Conservation (phyloP, 306 rosid genomes). For the Gastrolobium villosum region DNA sequence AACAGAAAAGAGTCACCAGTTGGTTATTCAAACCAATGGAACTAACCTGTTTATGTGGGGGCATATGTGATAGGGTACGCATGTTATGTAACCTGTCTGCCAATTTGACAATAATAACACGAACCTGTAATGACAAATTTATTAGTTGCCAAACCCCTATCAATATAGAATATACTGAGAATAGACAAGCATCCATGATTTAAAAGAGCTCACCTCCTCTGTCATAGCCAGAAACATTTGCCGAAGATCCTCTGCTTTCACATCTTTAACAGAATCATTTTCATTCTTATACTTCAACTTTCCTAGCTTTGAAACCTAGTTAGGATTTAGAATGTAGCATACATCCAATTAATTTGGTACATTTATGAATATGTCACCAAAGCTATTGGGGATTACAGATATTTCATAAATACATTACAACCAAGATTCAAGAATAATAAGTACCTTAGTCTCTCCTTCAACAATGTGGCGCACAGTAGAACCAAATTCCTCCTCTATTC, state of each 20-base stretch:
- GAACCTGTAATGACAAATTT: slow-evolving; percentile 73
- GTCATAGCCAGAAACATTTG: slow-evolving; percentile 99
- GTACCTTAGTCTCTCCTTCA: slow-evolving; percentile 99
- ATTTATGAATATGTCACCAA: slow-evolving; percentile 29
- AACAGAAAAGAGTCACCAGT: slow-evolving; percentile 21
- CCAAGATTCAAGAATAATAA: slow-evolving; percentile 39
- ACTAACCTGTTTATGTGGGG: slow-evolving; percentile 95
- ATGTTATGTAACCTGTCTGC: slow-evolving; percentile 97
- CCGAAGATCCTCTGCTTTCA: slow-evolving; percentile 95
- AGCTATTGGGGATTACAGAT: neutral
- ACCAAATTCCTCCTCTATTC: slow-evolving; percentile 96
- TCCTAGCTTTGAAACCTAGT: slow-evolving; percentile 94
- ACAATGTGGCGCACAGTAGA: slow-evolving; percentile 90
- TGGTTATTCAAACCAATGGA: slow-evolving; percentile 44
- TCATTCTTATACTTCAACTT: slow-evolving; percentile 90
- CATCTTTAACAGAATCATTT: slow-evolving; percentile 86
- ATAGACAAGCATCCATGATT: slow-evolving; percentile 40
- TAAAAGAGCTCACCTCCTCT: slow-evolving; percentile 77
- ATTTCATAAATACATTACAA: slow-evolving; percentile 12
- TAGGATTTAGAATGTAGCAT: slow-evolving; percentile 43
- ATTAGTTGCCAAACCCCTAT: slow-evolving; percentile 50
- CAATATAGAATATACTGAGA: slow-evolving; percentile 31
- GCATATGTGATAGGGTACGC: slow-evolving; percentile 99
- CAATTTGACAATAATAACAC: slow-evolving; percentile 95
- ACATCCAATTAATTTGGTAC: slow-evolving; percentile 45